Evolutionary conservation across 1,284 basidiomycete species (phyloP).

Genomic region (Anthracocystis setariae): DNA sequence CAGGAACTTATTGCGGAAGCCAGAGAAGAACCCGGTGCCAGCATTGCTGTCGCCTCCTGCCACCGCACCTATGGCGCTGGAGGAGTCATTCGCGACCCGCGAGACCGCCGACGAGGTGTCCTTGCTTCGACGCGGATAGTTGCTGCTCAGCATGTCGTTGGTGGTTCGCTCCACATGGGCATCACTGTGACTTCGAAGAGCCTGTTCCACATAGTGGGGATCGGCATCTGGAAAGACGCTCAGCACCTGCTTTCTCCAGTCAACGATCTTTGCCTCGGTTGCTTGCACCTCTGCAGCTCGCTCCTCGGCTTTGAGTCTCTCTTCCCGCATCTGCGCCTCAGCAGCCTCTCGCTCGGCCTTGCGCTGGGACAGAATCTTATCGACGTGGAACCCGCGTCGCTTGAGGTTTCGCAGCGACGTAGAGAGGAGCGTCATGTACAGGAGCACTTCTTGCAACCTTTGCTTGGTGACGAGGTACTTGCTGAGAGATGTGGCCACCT

Average conservation of each 20-base stretch:
- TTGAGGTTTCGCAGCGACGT: constrained; percentile 86
- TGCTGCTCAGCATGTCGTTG: constrained; percentile 57
- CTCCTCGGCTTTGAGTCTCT: constrained; percentile 55
- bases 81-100: constrained; percentile 13
- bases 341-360: constrained; percentile 77
- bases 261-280: constrained; percentile 28
- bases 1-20: constrained; percentile 43
- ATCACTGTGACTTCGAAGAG: constrained; percentile 56
- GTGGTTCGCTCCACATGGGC: constrained; percentile 64
- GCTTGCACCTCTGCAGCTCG: constrained; percentile 54
- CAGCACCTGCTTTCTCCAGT: constrained; percentile 55
- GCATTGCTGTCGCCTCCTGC: constrained; percentile 7
- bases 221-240: constrained; percentile 67
- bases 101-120: constrained; percentile 22
- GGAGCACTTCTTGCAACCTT: constrained; percentile 69
- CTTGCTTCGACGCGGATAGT: constrained; percentile 54
- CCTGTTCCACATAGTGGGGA: constrained; percentile 55
- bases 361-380: constrained; percentile 87
- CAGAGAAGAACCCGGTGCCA: constrained; percentile 48
- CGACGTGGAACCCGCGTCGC: constrained; percentile 81
- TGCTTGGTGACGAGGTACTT: constrained; percentile 62
- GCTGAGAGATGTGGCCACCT: constrained; percentile 69
- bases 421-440: constrained; percentile 92
- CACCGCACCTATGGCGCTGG: constrained; percentile 3
- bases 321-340: constrained; percentile 67